phyloP scores from a whole-genome alignment of 1,284 basidiomycete species.

The Mycena citricolor region DNA sequence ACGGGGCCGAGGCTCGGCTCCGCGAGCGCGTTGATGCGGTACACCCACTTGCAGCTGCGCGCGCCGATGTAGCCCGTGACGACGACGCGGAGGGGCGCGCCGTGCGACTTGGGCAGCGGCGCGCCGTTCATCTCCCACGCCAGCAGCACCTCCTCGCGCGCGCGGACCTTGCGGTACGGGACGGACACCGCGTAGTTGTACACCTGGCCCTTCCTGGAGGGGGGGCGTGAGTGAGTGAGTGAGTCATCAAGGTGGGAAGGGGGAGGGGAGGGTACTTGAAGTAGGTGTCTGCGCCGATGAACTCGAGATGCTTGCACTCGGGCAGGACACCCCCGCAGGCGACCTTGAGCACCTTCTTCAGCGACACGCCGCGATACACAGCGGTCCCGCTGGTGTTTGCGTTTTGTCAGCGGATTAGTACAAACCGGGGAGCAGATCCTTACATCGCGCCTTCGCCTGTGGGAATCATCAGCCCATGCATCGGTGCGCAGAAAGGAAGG shows the following conservation, averaged over 20 bases:
- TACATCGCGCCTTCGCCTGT: constrained; percentile 55
- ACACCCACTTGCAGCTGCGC: constrained; percentile 57
- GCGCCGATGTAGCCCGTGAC: constrained; percentile 61
- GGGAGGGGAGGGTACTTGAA: constrained; percentile 43
- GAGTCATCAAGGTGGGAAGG: neutral
- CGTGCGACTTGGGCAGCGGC: constrained; percentile 54
- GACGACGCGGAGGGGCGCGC: constrained; percentile 53
- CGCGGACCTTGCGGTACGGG: constrained; percentile 50
- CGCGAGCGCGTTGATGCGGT: constrained; percentile 49
- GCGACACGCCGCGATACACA: constrained; percentile 48
- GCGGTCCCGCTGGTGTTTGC: constrained; percentile 46
- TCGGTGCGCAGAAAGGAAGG: neutral
- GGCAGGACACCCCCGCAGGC: constrained; percentile 52
- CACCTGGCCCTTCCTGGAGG: constrained; percentile 45
- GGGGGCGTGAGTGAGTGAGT: neutral
- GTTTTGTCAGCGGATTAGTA: neutral
- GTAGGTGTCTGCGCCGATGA: constrained; percentile 58
- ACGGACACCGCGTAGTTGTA: constrained; percentile 58
- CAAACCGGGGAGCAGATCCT: constrained; percentile 17
- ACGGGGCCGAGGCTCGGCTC: constrained; percentile 53
- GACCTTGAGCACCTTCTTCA: constrained; percentile 53
- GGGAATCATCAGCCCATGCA: neutral
- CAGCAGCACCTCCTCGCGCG: constrained; percentile 52
- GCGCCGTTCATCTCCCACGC: constrained; percentile 62
- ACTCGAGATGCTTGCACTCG: constrained; percentile 52